phyloP scores from a whole-genome alignment of 1,139 yeast species.

The Debaryomyces sp. region DNA sequence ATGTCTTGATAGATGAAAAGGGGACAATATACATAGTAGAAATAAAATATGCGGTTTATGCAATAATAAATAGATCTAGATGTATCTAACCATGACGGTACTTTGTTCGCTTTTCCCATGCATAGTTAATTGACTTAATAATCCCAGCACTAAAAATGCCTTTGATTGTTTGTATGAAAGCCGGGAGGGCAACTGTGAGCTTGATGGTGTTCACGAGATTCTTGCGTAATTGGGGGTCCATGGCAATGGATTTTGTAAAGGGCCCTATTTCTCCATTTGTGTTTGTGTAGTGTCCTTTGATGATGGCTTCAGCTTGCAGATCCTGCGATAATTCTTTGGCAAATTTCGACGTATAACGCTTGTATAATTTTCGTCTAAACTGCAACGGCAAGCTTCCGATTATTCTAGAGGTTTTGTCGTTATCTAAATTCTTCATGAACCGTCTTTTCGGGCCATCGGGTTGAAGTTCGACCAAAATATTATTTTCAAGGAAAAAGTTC shows the following conservation, averaged over 20 bases:
- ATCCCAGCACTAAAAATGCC: constrained; percentile 90
- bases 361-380: constrained; percentile 51
- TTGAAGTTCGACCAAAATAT: constrained; percentile 20
- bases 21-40: neutral
- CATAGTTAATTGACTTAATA: constrained; percentile 69
- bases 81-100: constrained; percentile 18
- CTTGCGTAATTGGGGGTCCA: constrained; percentile 28
- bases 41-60: neutral
- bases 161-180: constrained; percentile 74
- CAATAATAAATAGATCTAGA: neutral
- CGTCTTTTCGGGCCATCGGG: constrained; percentile 13
- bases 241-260: constrained; percentile 20
- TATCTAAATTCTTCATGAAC: constrained; percentile 22
- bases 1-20: neutral
- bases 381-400: constrained; percentile 51
- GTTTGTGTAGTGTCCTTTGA: constrained; percentile 9
- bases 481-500: constrained; percentile 25
- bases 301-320: constrained; percentile 17
- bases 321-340: constrained; percentile 22
- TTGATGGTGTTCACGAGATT: constrained; percentile 51
- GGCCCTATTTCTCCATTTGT: neutral
- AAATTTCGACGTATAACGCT: constrained; percentile 39
- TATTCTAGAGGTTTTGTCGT: constrained; percentile 27
- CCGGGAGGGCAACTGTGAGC: constrained; percentile 67
- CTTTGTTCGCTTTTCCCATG: constrained; percentile 65